Evolutionary conservation across 176 grass and related monocot genomes (phyloP).

Genomic region (Saccharum spontaneum): DNA sequence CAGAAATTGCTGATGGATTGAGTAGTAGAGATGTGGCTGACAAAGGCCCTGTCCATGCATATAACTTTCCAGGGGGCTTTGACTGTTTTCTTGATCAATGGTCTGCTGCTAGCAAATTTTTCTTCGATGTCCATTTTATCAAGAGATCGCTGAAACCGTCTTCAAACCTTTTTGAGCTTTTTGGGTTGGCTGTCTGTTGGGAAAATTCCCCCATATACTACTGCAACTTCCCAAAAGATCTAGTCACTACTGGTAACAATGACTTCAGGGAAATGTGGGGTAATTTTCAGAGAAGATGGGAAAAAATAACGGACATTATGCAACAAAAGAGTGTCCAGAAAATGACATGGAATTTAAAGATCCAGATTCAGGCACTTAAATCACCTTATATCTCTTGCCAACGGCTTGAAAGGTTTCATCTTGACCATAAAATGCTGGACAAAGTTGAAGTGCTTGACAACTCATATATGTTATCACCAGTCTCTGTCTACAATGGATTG

Average conservation of each 20-base stretch:
- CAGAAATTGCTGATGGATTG: slow-evolving; percentile 11
- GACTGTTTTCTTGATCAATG: slow-evolving; percentile 77
- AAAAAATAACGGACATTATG: slow-evolving; percentile 73
- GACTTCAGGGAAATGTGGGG: slow-evolving; percentile 55
- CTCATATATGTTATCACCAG: slow-evolving; percentile 69
- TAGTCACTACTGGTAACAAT: slow-evolving; percentile 36
- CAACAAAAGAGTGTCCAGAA: slow-evolving; percentile 55
- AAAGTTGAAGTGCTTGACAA: slow-evolving; percentile 62
- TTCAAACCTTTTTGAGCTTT: slow-evolving; percentile 60
- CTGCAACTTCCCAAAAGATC: slow-evolving; percentile 84
- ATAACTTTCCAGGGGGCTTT: slow-evolving; percentile 75
- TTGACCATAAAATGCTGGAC: slow-evolving; percentile 59
- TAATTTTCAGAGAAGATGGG: slow-evolving; percentile 69
- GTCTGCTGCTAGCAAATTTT: slow-evolving; percentile 70
- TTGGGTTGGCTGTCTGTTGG: slow-evolving; percentile 92
- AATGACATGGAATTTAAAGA: slow-evolving; percentile 91
- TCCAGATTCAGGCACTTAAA: slow-evolving; percentile 88
- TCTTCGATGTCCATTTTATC: slow-evolving; percentile 87
- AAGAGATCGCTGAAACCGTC: slow-evolving; percentile 50
- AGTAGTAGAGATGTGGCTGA: slow-evolving; percentile 32
- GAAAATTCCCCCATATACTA: slow-evolving; percentile 84
- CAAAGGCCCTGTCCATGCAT: slow-evolving; percentile 73
- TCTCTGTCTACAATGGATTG: slow-evolving; percentile 64
- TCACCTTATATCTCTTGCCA: slow-evolving; percentile 74
- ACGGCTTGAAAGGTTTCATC: slow-evolving; percentile 51